Percentiles rank a stretch among this genome's conserved stretches.
Conservation (phyloP, 2,329 filamentous ascomycete species). For the Dothiorella sarmentorum region DNA sequence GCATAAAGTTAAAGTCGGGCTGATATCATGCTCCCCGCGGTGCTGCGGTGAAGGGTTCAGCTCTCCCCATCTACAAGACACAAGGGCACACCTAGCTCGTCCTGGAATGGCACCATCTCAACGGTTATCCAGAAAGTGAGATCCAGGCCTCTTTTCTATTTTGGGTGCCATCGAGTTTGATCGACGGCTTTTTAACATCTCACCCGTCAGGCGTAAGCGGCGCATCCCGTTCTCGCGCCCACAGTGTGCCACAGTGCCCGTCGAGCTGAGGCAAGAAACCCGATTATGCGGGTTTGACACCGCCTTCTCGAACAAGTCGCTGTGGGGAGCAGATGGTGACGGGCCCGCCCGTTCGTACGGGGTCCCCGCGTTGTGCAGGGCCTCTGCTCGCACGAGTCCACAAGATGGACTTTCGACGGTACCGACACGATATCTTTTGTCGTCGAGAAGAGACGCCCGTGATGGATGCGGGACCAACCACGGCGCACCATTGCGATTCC, state of each 20-base stretch:
- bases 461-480: background rate
- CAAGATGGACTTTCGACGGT: background rate
- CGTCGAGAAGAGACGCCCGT: too few relatives aligned
- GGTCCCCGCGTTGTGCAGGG: background rate
- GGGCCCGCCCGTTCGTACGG: background rate
- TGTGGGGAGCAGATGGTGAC: background rate
- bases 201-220: slow-evolving; percentile 8
- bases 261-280: background rate
- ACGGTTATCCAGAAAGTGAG: background rate
- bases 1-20: background rate
- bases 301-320: slow-evolving; percentile 4
- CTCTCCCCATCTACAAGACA: background rate
- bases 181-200: slow-evolving; percentile 1
- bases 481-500: background rate
- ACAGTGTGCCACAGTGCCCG: background rate
- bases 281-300: background rate
- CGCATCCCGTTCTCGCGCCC: background rate
- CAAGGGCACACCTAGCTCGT: background rate
- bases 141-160: slow-evolving; percentile 7
- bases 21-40: background rate
- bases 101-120: background rate
- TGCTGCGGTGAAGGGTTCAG: background rate
- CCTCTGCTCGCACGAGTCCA: background rate
- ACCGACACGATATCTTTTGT: background rate
- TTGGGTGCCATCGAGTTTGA: background rate